These are phyloP conservation scores for Didymella segeticola DNA, from an alignment of 2,329 filamentous ascomycete species.

Conservation along the genomic window DNA sequence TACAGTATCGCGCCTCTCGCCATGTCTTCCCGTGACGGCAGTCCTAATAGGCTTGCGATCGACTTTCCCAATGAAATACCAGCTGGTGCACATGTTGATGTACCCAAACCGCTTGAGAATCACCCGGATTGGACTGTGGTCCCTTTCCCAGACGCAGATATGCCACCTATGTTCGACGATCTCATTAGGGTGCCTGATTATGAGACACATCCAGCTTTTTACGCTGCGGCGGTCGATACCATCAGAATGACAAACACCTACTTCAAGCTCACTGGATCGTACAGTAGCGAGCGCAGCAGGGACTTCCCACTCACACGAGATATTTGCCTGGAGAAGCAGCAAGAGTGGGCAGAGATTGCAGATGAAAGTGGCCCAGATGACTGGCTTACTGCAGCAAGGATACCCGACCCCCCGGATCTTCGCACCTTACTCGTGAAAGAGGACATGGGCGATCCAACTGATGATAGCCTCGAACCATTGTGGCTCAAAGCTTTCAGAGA, in stretches of 20 bases:
- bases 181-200: not conserved
- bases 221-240: not conserved
- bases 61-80: not conserved
- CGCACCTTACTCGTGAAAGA: constrained; percentile 5
- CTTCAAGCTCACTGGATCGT: not conserved
- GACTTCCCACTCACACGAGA: not conserved
- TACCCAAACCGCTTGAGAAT: not conserved
- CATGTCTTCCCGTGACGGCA: not conserved
- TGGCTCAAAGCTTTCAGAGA: not conserved
- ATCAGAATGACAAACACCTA: not conserved
- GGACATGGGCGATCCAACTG: not conserved
- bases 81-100: not conserved
- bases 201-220: not conserved
- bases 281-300: not conserved
- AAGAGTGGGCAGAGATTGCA: not conserved
- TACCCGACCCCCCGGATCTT: not conserved
- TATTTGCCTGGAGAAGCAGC: not conserved
- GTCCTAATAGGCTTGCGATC: not conserved
- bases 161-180: not conserved
- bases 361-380: not conserved
- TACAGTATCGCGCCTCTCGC: not conserved
- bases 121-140: not conserved
- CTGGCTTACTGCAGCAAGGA: not conserved
- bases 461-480: not conserved
- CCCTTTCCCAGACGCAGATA: not conserved